Conservation (phyloP, 257 asterid species). For the Nicotiana obtusifolia region DNA sequence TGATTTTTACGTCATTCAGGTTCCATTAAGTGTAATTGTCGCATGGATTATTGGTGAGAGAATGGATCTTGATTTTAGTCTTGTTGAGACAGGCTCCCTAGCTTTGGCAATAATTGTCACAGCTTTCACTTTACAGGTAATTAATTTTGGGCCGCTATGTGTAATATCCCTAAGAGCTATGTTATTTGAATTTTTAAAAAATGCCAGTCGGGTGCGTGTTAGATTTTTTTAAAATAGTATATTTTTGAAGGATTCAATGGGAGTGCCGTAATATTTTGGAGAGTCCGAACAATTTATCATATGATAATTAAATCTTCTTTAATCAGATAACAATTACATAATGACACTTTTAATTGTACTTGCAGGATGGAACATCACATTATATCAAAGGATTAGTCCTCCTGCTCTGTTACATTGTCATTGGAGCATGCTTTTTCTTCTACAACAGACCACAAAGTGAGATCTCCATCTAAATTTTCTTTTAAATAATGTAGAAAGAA, state of each 20-base stretch:
- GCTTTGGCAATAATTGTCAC: conserved; percentile 63
- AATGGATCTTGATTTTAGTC: conserved; percentile 63
- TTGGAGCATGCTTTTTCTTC: conserved; percentile 72
- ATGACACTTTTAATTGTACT: background rate
- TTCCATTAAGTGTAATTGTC: conserved; percentile 54
- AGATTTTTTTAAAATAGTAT: no score
- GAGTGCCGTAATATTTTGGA: no score
- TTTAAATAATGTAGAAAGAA: background rate
- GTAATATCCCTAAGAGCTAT: no score
- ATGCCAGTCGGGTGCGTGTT: no score
- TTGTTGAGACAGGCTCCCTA: conserved; percentile 61
- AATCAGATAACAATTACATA: background rate
- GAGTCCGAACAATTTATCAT: no score
- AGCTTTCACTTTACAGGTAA: conserved; percentile 65
- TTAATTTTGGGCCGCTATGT: background rate
- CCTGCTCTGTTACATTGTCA: conserved; percentile 57
- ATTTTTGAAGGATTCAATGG: no score
- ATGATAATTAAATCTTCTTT: no score
- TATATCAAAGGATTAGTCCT: conserved; percentile 86
- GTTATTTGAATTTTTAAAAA: no score
- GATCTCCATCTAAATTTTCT: background rate
- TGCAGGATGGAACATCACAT: conserved; percentile 88
- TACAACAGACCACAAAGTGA: conserved; percentile 39
- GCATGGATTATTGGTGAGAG: conserved; percentile 62
- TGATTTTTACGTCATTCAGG: conserved; percentile 26